Evolutionary conservation across 1,284 basidiomycete genomes (phyloP), one percentile per base, ranked within the genome.

Genomic region (Naganishia albida): DNA sequence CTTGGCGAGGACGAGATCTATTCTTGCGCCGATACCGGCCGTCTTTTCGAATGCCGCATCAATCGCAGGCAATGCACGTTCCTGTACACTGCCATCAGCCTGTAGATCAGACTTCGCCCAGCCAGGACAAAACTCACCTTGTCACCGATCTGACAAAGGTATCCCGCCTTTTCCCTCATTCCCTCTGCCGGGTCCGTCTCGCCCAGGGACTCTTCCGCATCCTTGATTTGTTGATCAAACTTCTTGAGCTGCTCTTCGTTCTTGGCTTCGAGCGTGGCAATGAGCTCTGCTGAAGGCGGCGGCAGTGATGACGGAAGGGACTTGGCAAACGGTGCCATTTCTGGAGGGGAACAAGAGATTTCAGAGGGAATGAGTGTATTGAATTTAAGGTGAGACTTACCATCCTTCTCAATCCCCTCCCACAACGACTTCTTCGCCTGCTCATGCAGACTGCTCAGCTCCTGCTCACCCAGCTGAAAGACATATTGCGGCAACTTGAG

Each of bases 161-260:
- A 93, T 71, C 87, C 88, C 18, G 95, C 94, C 68, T 87, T 84
- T n/a, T 88, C 89, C 66, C 89, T 85, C 63, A 96, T 81, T 4
- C 88, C 87, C 70, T 96, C 93, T 26, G 87, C 88, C 69, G 98
- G 90, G 77, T 99, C 95, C 10, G 88, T 89, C 79, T 98, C 94
- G 56, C 94, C 95, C 74, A 94, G 88, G 12, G 88, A 92, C 81
- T 92, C 89, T 80, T 93, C 85, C 0, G 93, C 93, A 71, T 94
- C 90, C 70, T 85, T 86, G 55, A 96, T 82, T 68, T 89, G 83
- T 69, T 87, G 85, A 62, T 96, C 90, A 8, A 98, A 81, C 69
- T 85, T 85, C 67, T 86, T 84, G 26, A 98, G 84, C 73, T 90
- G 86, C 46, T 85, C 86, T 62, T 83, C 80, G 78, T 98, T 98